Conservation (phyloP, 495 filamentous ascomycete genomes). For the Annulohypoxylon moriforme region DNA sequence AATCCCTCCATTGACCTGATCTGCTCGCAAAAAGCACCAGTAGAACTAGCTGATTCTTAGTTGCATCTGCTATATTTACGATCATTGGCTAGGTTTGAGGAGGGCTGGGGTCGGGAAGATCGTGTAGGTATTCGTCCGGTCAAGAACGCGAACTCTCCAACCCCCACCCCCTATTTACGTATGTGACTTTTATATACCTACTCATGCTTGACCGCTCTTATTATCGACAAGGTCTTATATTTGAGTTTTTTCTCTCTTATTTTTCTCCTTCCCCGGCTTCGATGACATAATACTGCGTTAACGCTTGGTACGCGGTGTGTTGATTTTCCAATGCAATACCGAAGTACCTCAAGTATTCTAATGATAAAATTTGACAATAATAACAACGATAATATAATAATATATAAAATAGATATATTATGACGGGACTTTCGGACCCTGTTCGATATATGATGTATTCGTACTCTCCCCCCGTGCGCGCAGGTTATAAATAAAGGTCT, state of each 20-base stretch:
- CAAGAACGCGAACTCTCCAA: constrained; percentile 21
- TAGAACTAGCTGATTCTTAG: constrained; percentile 14
- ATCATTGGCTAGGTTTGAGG: constrained; percentile 19
- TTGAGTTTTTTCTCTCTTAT: not conserved
- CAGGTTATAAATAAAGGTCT: constrained; percentile 19
- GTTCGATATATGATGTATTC: constrained; percentile 1
- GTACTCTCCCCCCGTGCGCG: not conserved
- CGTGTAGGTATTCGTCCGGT: constrained; percentile 38
- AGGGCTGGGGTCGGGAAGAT: constrained; percentile 37
- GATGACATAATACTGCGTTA: constrained; percentile 42
- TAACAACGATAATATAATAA: not conserved
- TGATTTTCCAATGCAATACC: not conserved
- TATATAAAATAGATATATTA: not conserved
- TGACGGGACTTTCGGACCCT: constrained; percentile 3
- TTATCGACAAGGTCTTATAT: constrained; percentile 27
- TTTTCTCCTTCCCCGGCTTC: not conserved
- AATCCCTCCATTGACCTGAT: not conserved
- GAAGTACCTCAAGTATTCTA: not conserved
- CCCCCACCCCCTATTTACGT: constrained; percentile 42
- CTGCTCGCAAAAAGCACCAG: constrained; percentile 9
- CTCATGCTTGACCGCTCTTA: constrained; percentile 44
- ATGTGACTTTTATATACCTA: constrained; percentile 19
- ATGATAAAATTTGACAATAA: not conserved
- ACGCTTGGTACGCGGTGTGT: constrained; percentile 26
- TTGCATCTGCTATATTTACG: constrained; percentile 3